Base-by-base conservation (phyloP, 164 flowering plant species). In the Dillenia suffruticosa region DNA sequence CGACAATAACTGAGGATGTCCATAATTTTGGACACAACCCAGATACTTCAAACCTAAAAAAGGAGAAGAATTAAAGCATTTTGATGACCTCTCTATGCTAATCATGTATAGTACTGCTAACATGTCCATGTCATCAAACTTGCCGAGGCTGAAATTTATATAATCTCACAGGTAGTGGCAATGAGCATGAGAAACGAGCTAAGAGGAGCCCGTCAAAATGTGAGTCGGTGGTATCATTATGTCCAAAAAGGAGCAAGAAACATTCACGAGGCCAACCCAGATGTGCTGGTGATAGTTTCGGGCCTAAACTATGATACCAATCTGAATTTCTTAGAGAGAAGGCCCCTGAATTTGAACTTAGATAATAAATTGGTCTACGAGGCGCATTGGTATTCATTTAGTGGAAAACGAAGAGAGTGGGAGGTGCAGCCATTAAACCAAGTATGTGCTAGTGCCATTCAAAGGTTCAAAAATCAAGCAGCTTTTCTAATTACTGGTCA, bases 121-220 rank as follows among this genome's bases (percentile, higher is more conserved):
- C 22, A 19, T 19, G 22, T 19, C 22, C 22, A 19, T 19, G 1
- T 19, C 22, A 1, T 19, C 22, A 19, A 19, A 19, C 22, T 19
- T 19, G 22, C 1, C 22, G 22, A 19, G 22, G 22, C 22, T 19
- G 17, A 1, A 26, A 19, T 14, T 12, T 16, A 12, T 4, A 49
- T 26, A 13, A 8, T 2, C 24, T 14, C 52, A 19, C 56, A 79
- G 76, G 82, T 82, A 7, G 77, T 82, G 40, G 84, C 67, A 0
- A 78, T 82, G 76, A 76, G 82, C 72, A 44, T 78, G 57, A 57
- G 84, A n/a, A 82, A 82, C 26, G 87, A 80, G 64, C 69, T 72
- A 8, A 75, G 86, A 2, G 83, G 86, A 1, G 66, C 69, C 0
- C 63, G 13, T 0, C 77, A 77, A 59, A 79, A 57, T 43, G 66